These are phyloP conservation scores for Thelonectria discophora DNA, from an alignment of 2,329 filamentous ascomycete genomes.

Conservation along the genomic window DNA sequence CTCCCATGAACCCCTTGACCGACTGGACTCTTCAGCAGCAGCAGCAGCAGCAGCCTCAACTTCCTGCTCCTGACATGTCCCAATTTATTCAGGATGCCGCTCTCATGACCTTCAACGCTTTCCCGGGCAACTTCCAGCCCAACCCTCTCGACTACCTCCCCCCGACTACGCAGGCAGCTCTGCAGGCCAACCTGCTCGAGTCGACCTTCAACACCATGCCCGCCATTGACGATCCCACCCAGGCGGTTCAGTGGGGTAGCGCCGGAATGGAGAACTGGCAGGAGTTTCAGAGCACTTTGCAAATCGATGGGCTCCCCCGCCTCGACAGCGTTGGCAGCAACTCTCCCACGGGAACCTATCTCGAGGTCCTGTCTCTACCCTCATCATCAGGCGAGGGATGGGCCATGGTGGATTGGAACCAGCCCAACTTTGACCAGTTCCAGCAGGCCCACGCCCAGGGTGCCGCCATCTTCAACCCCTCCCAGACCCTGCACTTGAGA, in stretches of 20 bases:
- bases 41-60: constrained; percentile 54
- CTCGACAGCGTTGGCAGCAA: constrained; percentile 56
- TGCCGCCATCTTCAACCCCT: constrained; percentile 86
- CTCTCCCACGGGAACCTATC: constrained; percentile 64
- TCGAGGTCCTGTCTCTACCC: constrained; percentile 85
- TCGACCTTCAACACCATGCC: constrained; percentile 68
- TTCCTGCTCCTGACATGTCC: constrained; percentile 57
- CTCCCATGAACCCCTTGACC: constrained; percentile 61
- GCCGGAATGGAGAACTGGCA: constrained; percentile 78
- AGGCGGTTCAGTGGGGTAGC: constrained; percentile 66
- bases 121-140: constrained; percentile 61
- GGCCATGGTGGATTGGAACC: constrained; percentile 80
- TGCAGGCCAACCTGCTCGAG: constrained; percentile 71
- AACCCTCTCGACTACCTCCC: constrained; percentile 69
- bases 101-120: constrained; percentile 64
- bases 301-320: constrained; percentile 60
- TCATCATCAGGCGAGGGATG: constrained; percentile 88
- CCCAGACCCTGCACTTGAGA: constrained; percentile 87
- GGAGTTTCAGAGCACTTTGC: constrained; percentile 72
- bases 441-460: constrained; percentile 60
- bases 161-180: constrained; percentile 68
- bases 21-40: constrained; percentile 70
- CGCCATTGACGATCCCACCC: constrained; percentile 63
- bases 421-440: constrained; percentile 72
- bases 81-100: constrained; percentile 66